Percentiles rank a stretch among this genome's conserved stretches.
These are phyloP conservation scores for Eucommia ulmoides DNA, from an alignment of 257 asterid species.

Conservation along the genomic window DNA sequence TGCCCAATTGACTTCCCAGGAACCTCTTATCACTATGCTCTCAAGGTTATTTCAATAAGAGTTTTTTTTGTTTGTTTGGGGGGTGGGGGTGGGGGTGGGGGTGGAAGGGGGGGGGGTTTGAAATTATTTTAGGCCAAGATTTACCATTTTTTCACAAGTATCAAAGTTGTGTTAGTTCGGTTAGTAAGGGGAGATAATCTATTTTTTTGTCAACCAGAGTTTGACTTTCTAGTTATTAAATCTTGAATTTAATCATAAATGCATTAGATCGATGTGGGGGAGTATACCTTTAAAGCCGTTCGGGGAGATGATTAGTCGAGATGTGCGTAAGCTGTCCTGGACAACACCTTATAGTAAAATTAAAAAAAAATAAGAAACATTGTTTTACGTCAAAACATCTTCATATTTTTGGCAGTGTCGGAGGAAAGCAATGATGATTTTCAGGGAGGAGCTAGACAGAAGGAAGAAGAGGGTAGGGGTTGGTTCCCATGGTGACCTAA, in stretches of 20 bases:
- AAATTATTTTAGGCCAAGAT: neutral
- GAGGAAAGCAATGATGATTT: conserved; percentile 20
- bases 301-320: too few relatives aligned
- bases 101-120: too few relatives aligned
- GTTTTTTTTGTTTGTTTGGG: too few relatives aligned
- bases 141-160: neutral
- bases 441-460: conserved; percentile 34
- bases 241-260: neutral
- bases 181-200: neutral
- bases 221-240: neutral
- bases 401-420: conserved; percentile 28
- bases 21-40: conserved; percentile 25
- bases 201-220: too few relatives aligned
- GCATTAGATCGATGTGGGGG: too few relatives aligned
- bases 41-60: conserved; percentile 28
- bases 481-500: conserved; percentile 12
- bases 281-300: too few relatives aligned
- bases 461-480: conserved; percentile 14
- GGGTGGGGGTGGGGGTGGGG: too few relatives aligned
- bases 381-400: neutral
- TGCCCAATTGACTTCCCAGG: conserved; percentile 41
- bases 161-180: too few relatives aligned
- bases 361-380: neutral
- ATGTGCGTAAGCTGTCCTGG: too few relatives aligned
- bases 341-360: too few relatives aligned